phyloP scores from a whole-genome alignment of 2,329 filamentous ascomycete genomes.

The Cladophialophora chaetospira region DNA sequence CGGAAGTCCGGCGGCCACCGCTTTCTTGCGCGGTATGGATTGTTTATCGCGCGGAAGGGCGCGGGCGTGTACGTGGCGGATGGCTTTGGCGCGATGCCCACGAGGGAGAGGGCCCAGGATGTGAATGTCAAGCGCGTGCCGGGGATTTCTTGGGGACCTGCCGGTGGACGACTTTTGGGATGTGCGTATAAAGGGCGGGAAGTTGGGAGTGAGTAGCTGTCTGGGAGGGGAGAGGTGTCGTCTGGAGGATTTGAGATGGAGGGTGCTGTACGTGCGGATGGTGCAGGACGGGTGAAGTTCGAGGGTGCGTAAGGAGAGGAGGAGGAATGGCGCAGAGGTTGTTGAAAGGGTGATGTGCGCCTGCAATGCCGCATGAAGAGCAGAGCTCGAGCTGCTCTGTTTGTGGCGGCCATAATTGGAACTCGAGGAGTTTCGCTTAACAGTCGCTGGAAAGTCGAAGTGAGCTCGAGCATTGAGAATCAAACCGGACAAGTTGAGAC shows the following conservation, averaged over 20 bases:
- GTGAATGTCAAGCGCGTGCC: constrained; percentile 21
- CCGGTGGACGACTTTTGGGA: constrained; percentile 4
- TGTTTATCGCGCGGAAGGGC: constrained; percentile 43
- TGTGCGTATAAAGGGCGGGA: constrained; percentile 19
- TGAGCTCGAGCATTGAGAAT: background rate
- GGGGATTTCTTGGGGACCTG: constrained; percentile 11
- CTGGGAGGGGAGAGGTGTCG: background rate
- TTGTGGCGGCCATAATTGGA: constrained; percentile 19
- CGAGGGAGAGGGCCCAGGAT: constrained; percentile 26
- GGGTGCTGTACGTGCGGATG: constrained; percentile 7
- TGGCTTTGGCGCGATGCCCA: constrained; percentile 25
- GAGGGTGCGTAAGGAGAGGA: constrained; percentile 27
- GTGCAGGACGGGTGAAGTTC: constrained; percentile 25
- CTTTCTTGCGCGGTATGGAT: constrained; percentile 62
- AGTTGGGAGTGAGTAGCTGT: constrained; percentile 7
- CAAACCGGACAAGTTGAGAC: too few species aligned
- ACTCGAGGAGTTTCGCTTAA: too few species aligned
- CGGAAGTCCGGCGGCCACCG: constrained; percentile 67
- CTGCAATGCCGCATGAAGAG: constrained; percentile 31
- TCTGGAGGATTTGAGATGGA: background rate
- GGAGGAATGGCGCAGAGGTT: background rate
- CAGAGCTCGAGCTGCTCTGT: constrained; percentile 24
- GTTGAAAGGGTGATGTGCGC: background rate
- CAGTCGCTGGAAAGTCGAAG: background rate
- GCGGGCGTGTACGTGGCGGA: constrained; percentile 24